These are phyloP conservation scores for Phycomyces blakesleeanus DNA, from an alignment of 192 early-diverging fungal species.

Conservation along the genomic window DNA sequence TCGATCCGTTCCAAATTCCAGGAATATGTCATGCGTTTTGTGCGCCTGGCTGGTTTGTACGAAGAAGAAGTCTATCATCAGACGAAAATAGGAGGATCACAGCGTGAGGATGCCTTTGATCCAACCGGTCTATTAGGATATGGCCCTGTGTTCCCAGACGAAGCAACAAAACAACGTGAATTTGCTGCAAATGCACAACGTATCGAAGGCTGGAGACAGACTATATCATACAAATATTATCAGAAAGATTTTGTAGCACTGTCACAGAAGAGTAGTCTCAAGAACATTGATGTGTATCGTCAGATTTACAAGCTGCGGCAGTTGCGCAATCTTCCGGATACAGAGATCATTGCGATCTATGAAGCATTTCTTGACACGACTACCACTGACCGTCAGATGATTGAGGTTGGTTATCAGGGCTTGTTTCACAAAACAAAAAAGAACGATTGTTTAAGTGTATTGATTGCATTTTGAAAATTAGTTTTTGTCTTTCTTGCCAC, in stretches of 20 bases:
- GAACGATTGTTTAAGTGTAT: no score
- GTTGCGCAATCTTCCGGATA: slow-evolving; percentile 46
- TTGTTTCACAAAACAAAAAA: slow-evolving; percentile 16
- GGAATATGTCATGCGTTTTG: slow-evolving; percentile 80
- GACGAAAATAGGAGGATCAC: slow-evolving; percentile 60
- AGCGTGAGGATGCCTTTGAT: slow-evolving; percentile 23
- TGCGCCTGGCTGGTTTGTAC: slow-evolving; percentile 72
- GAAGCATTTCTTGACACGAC: slow-evolving; percentile 63
- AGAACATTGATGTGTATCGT: slow-evolving; percentile 67
- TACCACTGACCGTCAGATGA: slow-evolving; percentile 71
- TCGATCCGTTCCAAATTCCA: slow-evolving; percentile 86
- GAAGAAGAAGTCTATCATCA: slow-evolving; percentile 64
- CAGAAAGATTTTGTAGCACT: slow-evolving; percentile 59
- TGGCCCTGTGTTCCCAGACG: slow-evolving; percentile 72
- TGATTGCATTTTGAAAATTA: no score
- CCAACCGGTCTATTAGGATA: slow-evolving; percentile 54
- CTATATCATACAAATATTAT: slow-evolving; percentile 70
- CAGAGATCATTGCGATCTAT: slow-evolving; percentile 67
- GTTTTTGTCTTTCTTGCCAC: slow-evolving; percentile 71
- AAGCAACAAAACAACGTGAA: slow-evolving; percentile 60
- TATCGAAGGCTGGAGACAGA: slow-evolving; percentile 85
- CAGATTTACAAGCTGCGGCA: slow-evolving; percentile 57
- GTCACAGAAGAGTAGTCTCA: slow-evolving; percentile 54
- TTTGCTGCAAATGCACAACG: slow-evolving; percentile 67
- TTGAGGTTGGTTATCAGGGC: no score